Base-by-base conservation (phyloP, 2,329 filamentous ascomycete species). In the Thelonectria blattea region DNA sequence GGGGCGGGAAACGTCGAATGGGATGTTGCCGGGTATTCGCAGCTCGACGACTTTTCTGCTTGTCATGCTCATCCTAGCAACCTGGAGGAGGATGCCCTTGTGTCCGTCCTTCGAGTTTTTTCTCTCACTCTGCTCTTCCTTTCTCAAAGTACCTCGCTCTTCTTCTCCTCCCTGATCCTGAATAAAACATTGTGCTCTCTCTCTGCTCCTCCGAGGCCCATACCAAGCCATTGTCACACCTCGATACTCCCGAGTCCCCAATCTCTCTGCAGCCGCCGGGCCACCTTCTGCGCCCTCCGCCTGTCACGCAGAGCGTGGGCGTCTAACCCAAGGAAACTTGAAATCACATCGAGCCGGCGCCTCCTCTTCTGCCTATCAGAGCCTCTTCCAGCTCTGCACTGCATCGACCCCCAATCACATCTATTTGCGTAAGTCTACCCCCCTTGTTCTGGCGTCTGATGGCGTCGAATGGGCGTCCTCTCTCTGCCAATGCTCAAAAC, bases 401-500 rank as follows among this genome's bases (percentile, higher is more conserved):
- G 27, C 27, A 30, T 30, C 27, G 5, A 10, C 27, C 27, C 27
- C 45, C 18, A 17, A 17, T 47, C 22, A n/a, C 56, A 64, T 45
- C 68, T 66, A 70, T 70, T 67, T 69, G 60, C 63, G 61, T 64
- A 58, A 60, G 63, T 66, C 66, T 62, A 64, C 62, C 65, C 61
- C 55, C 60, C 65, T 11, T 18, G 3, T 14, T 46, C 68, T 70
- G 69, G 70, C 73, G 74, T 76, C 78, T 81, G 64, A 59, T 61
- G 52, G 55, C 61, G 66, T 74, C 72, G 72, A 76, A 75, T 75
- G 65, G 71, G 68, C 64, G 62, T 56, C 55, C 64, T 58, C 65
- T 55, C 56, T 66, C 72, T 60, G 65, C 63, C 65, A 65, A 63
- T 66, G 27, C 79, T 84, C 81, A 85, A 84, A 85, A 85, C 79